A percentile compares a stretch with the other conserved stretches of the same genome.
Evolutionary conservation across 169 alveolate species (phyloP).

Genomic region (Plasmodium vivax): DNA sequence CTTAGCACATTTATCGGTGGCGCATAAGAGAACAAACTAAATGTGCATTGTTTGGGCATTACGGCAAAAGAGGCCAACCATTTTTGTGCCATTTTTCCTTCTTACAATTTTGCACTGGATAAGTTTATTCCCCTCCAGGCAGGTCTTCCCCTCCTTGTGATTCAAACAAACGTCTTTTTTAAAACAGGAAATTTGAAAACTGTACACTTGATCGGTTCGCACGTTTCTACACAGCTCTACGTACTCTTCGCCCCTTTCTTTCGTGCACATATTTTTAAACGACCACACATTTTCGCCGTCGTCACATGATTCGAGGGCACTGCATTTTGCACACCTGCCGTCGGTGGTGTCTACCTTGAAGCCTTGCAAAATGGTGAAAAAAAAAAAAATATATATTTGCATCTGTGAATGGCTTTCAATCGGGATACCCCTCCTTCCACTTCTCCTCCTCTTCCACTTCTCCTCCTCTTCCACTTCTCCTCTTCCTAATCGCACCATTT

Average conservation of each 20-base stretch:
- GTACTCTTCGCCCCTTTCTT: slow-evolving; percentile 16
- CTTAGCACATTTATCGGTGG: neutral
- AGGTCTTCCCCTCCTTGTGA: slow-evolving; percentile 8
- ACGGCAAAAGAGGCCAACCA: neutral
- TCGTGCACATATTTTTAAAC: slow-evolving; percentile 38
- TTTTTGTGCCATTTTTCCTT: neutral
- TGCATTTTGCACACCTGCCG: slow-evolving; percentile 26
- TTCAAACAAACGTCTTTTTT: slow-evolving; percentile 61
- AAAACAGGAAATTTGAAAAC: slow-evolving; percentile 27
- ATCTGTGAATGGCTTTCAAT: neutral
- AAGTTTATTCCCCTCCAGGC: slow-evolving; percentile 58
- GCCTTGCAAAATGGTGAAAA: slow-evolving; percentile 16
- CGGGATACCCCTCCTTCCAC: neutral
- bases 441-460: too few species aligned
- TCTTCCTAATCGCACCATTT: neutral
- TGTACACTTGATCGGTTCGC: slow-evolving; percentile 11
- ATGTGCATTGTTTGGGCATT: neutral
- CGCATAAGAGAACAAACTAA: neutral
- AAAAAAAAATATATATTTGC: slow-evolving; percentile 5
- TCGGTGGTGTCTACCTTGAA: slow-evolving; percentile 2
- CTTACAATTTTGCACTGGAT: slow-evolving; percentile 73
- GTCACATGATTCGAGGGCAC: slow-evolving; percentile 29
- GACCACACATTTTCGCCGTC: slow-evolving; percentile 37
- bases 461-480: neutral
- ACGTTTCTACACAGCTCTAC: slow-evolving; percentile 21